phyloP scores from a whole-genome alignment of 495 filamentous ascomycete species.

The Penicillium waksmanii region DNA sequence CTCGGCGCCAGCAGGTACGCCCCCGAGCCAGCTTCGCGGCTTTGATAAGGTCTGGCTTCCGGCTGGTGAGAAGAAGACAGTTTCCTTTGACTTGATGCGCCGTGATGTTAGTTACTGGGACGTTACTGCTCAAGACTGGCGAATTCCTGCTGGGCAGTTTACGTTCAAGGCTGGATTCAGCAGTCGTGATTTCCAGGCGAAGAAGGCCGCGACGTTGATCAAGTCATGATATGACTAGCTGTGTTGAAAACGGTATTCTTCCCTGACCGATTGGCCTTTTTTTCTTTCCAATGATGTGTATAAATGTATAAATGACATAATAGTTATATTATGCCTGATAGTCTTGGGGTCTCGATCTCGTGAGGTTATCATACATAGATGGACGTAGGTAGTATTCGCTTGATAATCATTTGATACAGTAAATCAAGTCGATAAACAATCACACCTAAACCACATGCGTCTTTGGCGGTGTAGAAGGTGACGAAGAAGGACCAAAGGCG shows the following conservation, averaged over 20 bases:
- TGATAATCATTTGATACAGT: too few relatives aligned
- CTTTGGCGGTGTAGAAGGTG: too few relatives aligned
- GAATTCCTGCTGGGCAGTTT: slow-evolving; percentile 51
- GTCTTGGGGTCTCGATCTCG: too few relatives aligned
- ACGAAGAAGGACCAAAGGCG: too few relatives aligned
- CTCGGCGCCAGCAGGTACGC: slow-evolving; percentile 19
- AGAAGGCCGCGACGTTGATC: not conserved
- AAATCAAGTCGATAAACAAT: too few relatives aligned
- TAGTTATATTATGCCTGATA: too few relatives aligned
- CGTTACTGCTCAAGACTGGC: slow-evolving; percentile 72
- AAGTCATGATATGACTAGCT: not conserved
- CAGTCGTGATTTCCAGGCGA: slow-evolving; percentile 26
- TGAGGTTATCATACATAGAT: too few relatives aligned
- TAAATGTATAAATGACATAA: not conserved
- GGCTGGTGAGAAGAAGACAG: slow-evolving; percentile 54
- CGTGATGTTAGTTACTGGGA: slow-evolving; percentile 80
- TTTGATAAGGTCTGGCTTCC: slow-evolving; percentile 73
- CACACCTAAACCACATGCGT: too few relatives aligned
- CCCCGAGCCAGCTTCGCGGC: slow-evolving; percentile 59
- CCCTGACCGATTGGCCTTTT: too few relatives aligned
- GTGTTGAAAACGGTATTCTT: not conserved
- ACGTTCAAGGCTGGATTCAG: slow-evolving; percentile 31
- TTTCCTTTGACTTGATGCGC: slow-evolving; percentile 68
- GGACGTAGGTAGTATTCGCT: too few relatives aligned
- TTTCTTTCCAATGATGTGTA: too few relatives aligned